Base-by-base conservation (phyloP, 2,329 filamentous ascomycete species). In the Amylocarpus encephaloides region DNA sequence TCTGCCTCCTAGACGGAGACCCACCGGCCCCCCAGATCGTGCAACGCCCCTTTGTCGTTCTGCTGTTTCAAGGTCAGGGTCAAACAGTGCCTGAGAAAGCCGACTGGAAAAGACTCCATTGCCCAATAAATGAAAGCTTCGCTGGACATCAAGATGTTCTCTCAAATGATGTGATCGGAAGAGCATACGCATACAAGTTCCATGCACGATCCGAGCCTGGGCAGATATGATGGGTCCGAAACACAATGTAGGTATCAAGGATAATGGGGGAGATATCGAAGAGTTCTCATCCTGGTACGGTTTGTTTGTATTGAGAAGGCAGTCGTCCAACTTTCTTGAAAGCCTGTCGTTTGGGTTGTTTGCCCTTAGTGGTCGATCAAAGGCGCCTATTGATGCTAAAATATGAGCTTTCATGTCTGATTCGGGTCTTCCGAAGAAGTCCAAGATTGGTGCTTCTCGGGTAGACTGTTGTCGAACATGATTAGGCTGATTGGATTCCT, bases 101-200 rank as follows among this genome's bases (percentile, higher is more conserved):
- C 85, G 82, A 45, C 85, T 85, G 46, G 85, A 83, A 65, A 96
- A 96, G 13, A 88, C 75, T 5, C 90, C 90, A 60, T 93, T 90
- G 2, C 89, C 86, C 6, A 97, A 74, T 1, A 97, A 76, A 46
- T 94, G 87, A 57, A 93, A 96, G 39, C 85, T 79, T 52, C 80
- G 81, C 61, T 95, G 89, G 1, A 95, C 64, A 4, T 75, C 73
- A 0, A 97, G 70, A 63, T 97, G 90, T 1, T 78, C 71, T 13
- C 80, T 78, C 3, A 98, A 69, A 9, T 80, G 73, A 62, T 95
- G 87, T 5, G 81, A 75, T 15, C 77, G 77, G 64, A 96, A 94
- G 16, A 97, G 77, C 7, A 94, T 72, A 47, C 80, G 75, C 59
- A 95, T 78, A 50, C 86, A 87, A 46, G 87, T 85, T 29, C 80